Base-by-base conservation (phyloP, 2,329 filamentous ascomycete species). In the Xylaria polymorpha region DNA sequence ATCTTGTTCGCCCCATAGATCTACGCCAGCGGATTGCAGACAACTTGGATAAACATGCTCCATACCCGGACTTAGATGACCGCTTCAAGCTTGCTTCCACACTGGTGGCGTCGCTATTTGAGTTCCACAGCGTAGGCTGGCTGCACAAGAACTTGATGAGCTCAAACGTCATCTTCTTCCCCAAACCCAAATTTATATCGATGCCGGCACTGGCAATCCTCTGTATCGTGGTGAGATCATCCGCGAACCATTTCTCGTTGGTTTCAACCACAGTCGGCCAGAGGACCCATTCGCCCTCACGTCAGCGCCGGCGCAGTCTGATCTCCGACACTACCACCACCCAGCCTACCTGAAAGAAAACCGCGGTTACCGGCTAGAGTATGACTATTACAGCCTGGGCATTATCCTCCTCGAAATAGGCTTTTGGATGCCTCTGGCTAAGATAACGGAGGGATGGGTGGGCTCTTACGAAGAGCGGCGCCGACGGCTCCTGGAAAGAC, bases 101-200 rank as follows among this genome's bases (percentile, higher is more conserved):
- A 15, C 50, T 67, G 3, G 64, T 39, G 8, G 18, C 25, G 25
- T 57, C 64, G 15, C n/a, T 67, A 2, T 43, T 62, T 6, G 48
- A 62, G 58, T 60, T 67, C 39, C 64, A 67, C 32, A 58, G 8
- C n/a, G 58, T 67, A 9, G 58, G 64, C 12, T 67, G 64, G 64
- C 14, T 67, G 12, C 64, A 67, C 41, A 57, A 62, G 32, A 62
- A 41, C 22, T 32, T 67, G 14, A 58, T 18, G n/a, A 41, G n/a
- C 15, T 25, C 35, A 7, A 67, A 57, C 18, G 25, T 67, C 3
- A 22, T 62, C 39, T 67, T 67, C 51, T 67, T 67, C 15, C 64
- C 63, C 41, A 43, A 51, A 5, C 3, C 7, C 10, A 41, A 12
- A 7, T 10, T 6, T 8, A 1, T 4, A 12, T 7, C 15, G 35